Evolutionary conservation across 2,329 filamentous ascomycete genomes (phyloP).

Genomic region (Hansfordia pulvinata): DNA sequence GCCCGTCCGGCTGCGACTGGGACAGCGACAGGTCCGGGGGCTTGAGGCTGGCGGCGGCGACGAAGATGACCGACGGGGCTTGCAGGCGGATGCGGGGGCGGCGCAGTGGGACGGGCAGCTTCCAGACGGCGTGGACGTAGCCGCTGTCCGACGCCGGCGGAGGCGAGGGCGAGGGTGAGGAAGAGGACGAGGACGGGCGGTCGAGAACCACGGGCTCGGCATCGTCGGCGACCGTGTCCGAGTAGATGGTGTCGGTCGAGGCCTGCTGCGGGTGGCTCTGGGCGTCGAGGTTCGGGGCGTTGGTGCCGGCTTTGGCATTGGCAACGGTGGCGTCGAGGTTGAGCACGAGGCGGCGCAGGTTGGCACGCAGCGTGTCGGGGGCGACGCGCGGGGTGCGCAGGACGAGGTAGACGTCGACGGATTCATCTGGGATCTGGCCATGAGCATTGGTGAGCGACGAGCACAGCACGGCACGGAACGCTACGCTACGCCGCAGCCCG

Average conservation of each 20-base stretch:
- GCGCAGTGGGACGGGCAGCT: slow-evolving; percentile 40
- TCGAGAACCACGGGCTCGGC: slow-evolving; percentile 36
- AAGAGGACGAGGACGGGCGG: too few species aligned
- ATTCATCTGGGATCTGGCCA: slow-evolving; percentile 53
- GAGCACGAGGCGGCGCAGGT: slow-evolving; percentile 49
- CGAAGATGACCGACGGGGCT: slow-evolving; percentile 52
- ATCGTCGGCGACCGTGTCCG: slow-evolving; percentile 33
- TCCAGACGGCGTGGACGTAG: slow-evolving; percentile 45
- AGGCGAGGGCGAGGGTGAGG: too few species aligned
- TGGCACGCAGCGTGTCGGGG: slow-evolving; percentile 40
- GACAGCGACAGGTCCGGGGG: slow-evolving; percentile 28
- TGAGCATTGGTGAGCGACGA: slow-evolving; percentile 29
- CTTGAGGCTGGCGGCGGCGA: slow-evolving; percentile 45
- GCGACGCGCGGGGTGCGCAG: slow-evolving; percentile 50
- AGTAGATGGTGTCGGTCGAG: slow-evolving; percentile 46
- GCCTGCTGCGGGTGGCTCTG: too few species aligned
- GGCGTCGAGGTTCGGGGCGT: slow-evolving; percentile 28
- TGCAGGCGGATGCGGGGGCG: slow-evolving; percentile 53
- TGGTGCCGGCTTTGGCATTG: slow-evolving; percentile 38
- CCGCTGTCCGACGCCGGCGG: slow-evolving; percentile 11
- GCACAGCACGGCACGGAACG: slow-evolving; percentile 11
- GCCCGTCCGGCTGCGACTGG: slow-evolving; percentile 27
- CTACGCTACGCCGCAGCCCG: too few species aligned
- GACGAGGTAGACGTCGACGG: slow-evolving; percentile 53
- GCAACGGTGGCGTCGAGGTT: slow-evolving; percentile 53